Base-by-base conservation (phyloP, 1,139 yeast genomes). In the Suhomyces wounanorum region DNA sequence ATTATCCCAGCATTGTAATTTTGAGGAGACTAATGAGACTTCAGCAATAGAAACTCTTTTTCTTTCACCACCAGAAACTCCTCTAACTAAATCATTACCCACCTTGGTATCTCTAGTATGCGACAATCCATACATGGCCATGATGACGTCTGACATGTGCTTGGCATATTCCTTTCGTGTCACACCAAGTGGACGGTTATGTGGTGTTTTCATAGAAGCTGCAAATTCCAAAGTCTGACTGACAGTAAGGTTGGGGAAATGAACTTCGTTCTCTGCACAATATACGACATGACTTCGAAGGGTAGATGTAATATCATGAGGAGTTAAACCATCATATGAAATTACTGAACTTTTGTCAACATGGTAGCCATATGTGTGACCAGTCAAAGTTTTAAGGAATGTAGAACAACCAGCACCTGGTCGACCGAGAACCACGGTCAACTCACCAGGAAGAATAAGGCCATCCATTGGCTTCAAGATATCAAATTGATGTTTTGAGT, bases 391-490 rank as follows among this genome's bases (percentile, higher is more conserved):
- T 60, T 87, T 87, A 60, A 89, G 70, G 47, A 87, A 77, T 1
- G 96, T 87, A 1, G 96, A 80, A 68, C 96, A 89, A 52, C 96
- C 96, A 26, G 92, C 82, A 62, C 95, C 95, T 0, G 95, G 95
- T 64, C 91, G 81, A 40, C 95, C 95, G 38, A 87, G 69, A 1
- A 87, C 95, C 44, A 88, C 89, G 3, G 89, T 80, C 48, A 88
- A 73, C 59, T 87, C 89, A 49, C 96, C 92, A 0, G 94, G 87
- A 43, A 73, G 71, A 54, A 85, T 72, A 8, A 84, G 60, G 18
- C 87, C 92, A 56, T 86, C 89, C 84, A 86, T 83, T 17, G 85
- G 75, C 59, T 82, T 80, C 58, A 85, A 68, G 54, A 87, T 87
- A 53, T 85, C 84, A 48, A 76, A 83, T 52, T 58, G 58, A 53